These are phyloP conservation scores for Candida quercuum DNA, from an alignment of 805 yeast genomes.

Conservation along the genomic window DNA sequence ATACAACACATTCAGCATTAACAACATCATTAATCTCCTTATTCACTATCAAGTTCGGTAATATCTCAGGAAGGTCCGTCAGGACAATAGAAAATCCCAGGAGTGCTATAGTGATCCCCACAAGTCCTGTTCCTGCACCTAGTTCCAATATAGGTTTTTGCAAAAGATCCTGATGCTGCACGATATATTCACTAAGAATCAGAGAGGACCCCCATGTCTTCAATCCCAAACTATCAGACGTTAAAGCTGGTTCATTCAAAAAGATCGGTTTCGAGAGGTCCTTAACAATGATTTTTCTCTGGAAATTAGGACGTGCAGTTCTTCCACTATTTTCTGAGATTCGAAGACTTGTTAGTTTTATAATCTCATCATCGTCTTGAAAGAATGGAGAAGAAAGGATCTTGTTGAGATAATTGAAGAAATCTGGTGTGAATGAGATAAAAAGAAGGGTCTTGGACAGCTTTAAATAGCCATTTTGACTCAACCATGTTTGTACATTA, in stretches of 20 bases:
- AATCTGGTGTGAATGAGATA: conserved; percentile 30
- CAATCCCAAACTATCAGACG: conserved; percentile 82
- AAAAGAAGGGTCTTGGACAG: conserved; percentile 24
- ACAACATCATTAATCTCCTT: conserved; percentile 44
- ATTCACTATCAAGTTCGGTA: conserved; percentile 61
- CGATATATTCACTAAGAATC: conserved; percentile 50
- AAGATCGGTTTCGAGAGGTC: conserved; percentile 25
- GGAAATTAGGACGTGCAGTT: conserved; percentile 70
- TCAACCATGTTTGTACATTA: conserved; percentile 40
- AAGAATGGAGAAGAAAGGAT: conserved; percentile 39
- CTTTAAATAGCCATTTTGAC: conserved; percentile 27
- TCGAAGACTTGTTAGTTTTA: conserved; percentile 54
- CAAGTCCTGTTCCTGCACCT: conserved; percentile 95
- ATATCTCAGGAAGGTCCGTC: conserved; percentile 79
- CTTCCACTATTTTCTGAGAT: conserved; percentile 82
- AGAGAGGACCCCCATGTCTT: conserved; percentile 96
- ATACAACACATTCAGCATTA: conserved; percentile 36
- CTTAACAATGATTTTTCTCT: conserved; percentile 50
- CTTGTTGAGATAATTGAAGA: conserved; percentile 43
- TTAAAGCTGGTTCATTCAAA: conserved; percentile 78
- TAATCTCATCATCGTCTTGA: conserved; percentile 34
- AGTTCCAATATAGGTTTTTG: conserved; percentile 49
- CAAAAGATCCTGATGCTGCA: conserved; percentile 30
- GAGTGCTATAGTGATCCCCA: conserved; percentile 64
- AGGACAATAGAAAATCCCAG: conserved; percentile 40